phyloP scores from a whole-genome alignment of 306 rosid species.

The Potentilla sterilis region DNA sequence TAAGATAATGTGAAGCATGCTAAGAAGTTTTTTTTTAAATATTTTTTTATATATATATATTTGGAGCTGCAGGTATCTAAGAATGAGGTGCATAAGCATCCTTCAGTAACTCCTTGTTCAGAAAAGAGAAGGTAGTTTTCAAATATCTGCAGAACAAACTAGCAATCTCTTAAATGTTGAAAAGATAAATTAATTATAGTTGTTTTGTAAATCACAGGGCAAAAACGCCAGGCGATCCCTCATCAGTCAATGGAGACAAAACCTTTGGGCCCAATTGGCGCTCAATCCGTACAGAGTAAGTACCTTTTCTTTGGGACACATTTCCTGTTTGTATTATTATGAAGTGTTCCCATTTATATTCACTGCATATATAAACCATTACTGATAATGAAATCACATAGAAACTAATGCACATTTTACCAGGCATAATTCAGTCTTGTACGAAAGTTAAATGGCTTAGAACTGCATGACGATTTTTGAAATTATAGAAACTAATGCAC shows the following conservation, averaged over 20 bases:
- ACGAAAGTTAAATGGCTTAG: neutral
- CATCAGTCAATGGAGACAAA: slow-evolving; percentile 30
- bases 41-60: neutral
- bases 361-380: neutral
- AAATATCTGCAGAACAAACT: neutral
- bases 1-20: neutral
- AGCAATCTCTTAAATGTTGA: neutral
- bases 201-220: slow-evolving; percentile 33
- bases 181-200: slow-evolving; percentile 1
- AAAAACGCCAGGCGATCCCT: slow-evolving; percentile 50
- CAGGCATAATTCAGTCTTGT: neutral
- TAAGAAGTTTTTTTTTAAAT: slow-evolving; percentile 17
- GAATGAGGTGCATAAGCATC: slow-evolving; percentile 43
- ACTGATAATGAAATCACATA: neutral
- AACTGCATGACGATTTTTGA: neutral
- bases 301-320: neutral
- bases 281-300: slow-evolving; percentile 61
- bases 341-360: neutral
- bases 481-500: no score
- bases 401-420: neutral
- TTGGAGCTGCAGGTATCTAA: slow-evolving; percentile 47
- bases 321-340: neutral
- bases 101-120: slow-evolving; percentile 70
- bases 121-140: slow-evolving; percentile 62
- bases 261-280: slow-evolving; percentile 59